Conservation (phyloP, 2,329 filamentous ascomycete species). For the Apiospora saccharicola region DNA sequence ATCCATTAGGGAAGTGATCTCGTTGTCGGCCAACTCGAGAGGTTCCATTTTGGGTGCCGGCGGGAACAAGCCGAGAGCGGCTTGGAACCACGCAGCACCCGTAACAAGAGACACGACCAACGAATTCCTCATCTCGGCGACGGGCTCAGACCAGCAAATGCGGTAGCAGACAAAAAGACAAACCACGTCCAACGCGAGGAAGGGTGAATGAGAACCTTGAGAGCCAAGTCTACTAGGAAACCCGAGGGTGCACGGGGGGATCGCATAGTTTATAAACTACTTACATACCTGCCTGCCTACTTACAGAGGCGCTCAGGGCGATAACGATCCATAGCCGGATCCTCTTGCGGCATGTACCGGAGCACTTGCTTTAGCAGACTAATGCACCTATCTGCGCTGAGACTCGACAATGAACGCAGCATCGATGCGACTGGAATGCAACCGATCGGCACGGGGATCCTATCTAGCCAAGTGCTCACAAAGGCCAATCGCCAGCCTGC, state of each 20-base stretch:
- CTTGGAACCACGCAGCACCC: constrained; percentile 28
- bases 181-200: neutral
- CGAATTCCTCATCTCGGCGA: constrained; percentile 29
- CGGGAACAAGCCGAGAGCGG: constrained; percentile 31
- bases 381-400: neutral
- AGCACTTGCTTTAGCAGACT: neutral
- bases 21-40: constrained; percentile 28
- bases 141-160: neutral
- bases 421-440: constrained; percentile 5
- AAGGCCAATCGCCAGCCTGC: constrained; percentile 10
- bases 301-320: neutral
- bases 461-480: neutral
- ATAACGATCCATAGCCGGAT: neutral
- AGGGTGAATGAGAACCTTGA: neutral
- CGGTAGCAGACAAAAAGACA: neutral
- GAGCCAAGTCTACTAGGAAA: neutral
- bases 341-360: constrained; percentile 8
- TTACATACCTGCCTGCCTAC: neutral
- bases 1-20: constrained; percentile 31
- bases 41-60: constrained; percentile 31
- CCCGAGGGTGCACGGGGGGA: neutral
- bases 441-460: constrained; percentile 5
- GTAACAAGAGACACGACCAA: constrained; percentile 26
- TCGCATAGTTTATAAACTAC: constrained; percentile 1
- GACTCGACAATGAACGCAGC: neutral